Conservation (phyloP, 2,329 filamentous ascomycete species). For the Venturia pyrina region DNA sequence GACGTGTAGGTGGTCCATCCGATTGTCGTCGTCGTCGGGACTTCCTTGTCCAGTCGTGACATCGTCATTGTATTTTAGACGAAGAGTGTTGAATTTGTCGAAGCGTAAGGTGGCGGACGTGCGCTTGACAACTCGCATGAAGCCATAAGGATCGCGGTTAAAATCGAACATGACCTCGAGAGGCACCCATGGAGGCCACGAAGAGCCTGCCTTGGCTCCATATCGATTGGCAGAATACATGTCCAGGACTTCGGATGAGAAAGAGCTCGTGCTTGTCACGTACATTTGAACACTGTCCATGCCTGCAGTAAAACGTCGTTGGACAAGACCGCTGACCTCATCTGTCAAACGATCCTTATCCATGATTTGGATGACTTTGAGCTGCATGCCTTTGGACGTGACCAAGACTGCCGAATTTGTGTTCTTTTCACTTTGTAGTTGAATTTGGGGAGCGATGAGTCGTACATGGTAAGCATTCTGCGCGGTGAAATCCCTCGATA, state of each 20-base stretch:
- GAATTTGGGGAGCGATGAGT: constrained; percentile 93
- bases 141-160: constrained; percentile 87
- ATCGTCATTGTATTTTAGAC: constrained; percentile 94
- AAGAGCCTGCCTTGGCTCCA: constrained; percentile 70
- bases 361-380: constrained; percentile 96
- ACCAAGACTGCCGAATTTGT: constrained; percentile 93
- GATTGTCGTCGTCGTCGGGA: constrained; percentile 53
- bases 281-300: constrained; percentile 99
- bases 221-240: constrained; percentile 94
- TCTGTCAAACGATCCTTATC: constrained; percentile 90
- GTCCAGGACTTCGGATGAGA: constrained; percentile 72
- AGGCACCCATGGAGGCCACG: constrained; percentile 97
- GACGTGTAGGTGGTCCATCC: constrained; percentile 95
- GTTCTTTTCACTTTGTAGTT: constrained; percentile 97
- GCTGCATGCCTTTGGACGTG: constrained; percentile 93
- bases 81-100: constrained; percentile 96
- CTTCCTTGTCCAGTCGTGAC: constrained; percentile 54
- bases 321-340: constrained; percentile 87
- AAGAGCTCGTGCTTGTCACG: constrained; percentile 86
- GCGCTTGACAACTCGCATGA: constrained; percentile 92
- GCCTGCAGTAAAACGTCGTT: constrained; percentile 83
- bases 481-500: constrained; percentile 77
- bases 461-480: constrained; percentile 93
- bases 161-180: constrained; percentile 99
- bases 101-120: constrained; percentile 91